phyloP scores from a whole-genome alignment of 78 protist genomes.

The Protostelium mycophagum region DNA sequence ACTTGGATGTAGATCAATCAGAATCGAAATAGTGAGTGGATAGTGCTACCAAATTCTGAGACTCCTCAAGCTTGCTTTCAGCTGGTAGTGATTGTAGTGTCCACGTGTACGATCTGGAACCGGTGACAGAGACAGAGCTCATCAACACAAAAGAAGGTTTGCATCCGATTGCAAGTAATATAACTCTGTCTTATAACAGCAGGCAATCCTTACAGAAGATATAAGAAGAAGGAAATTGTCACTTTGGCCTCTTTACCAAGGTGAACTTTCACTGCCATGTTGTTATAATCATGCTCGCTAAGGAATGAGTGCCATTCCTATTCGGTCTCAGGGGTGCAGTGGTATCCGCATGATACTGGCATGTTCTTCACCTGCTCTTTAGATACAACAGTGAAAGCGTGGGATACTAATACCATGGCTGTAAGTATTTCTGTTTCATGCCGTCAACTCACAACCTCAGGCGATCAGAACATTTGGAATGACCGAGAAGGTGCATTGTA shows the following conservation, averaged over 20 bases:
- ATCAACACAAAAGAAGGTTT: not conserved
- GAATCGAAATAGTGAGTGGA: not conserved
- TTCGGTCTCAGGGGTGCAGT: not conserved
- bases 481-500: not conserved
- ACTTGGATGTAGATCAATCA: not conserved
- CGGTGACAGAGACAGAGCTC: not conserved
- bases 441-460: too few species aligned
- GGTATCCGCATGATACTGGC: not conserved
- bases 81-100: not conserved
- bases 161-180: not conserved
- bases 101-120: not conserved
- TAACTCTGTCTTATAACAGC: not conserved
- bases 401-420: not conserved
- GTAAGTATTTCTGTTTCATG: not conserved
- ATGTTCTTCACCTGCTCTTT: not conserved
- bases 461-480: not conserved
- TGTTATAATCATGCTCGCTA: not conserved
- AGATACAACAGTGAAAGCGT: not conserved
- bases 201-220: not conserved
- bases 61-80: not conserved
- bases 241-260: not conserved
- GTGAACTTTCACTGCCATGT: not conserved
- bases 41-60: not conserved
- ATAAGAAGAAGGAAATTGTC: not conserved
- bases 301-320: not conserved